Percentiles rank a stretch among this genome's conserved stretches.
Evolutionary conservation across 2,329 filamentous ascomycete genomes (phyloP).

Genomic region (Botrytis aclada): DNA sequence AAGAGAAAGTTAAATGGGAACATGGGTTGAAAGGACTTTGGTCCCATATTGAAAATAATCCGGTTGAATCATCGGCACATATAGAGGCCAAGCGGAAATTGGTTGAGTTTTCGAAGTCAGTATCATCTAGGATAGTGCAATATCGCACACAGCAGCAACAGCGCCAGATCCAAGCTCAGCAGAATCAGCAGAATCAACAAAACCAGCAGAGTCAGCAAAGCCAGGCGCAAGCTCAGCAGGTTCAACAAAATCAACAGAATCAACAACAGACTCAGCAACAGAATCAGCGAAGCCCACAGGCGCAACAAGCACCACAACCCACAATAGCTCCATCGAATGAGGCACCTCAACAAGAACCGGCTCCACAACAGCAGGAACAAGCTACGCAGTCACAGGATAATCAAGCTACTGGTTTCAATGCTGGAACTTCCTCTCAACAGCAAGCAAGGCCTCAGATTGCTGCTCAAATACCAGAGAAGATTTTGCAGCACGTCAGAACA

Average conservation of each 20-base stretch:
- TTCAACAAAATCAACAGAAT: conserved; percentile 19
- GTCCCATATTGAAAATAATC: conserved; percentile 47
- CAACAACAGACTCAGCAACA: conserved; percentile 19
- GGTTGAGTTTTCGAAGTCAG: conserved; percentile 57
- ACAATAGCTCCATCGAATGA: neutral
- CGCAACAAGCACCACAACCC: conserved; percentile 18
- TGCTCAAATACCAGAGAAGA: conserved; percentile 29
- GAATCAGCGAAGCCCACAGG: conserved; percentile 19
- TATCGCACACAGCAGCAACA: conserved; percentile 18
- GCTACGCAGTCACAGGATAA: conserved; percentile 22
- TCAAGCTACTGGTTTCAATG: conserved; percentile 21
- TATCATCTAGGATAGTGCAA: conserved; percentile 38
- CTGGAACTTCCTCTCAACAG: conserved; percentile 21
- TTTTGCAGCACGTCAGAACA: conserved; percentile 48
- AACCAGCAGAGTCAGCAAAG: neutral
- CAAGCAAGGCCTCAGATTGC: conserved; percentile 12
- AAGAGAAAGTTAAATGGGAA: conserved; percentile 59
- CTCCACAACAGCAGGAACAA: conserved; percentile 19
- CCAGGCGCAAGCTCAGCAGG: conserved; percentile 22
- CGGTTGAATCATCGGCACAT: conserved; percentile 49
- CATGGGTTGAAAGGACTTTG: conserved; percentile 53
- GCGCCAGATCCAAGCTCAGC: conserved; percentile 40
- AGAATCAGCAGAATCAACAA: neutral
- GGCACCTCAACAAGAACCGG: neutral
- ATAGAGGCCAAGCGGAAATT: conserved; percentile 55